Percentiles rank a stretch among this genome's conserved stretches.
Evolutionary conservation across 2,329 filamentous ascomycete genomes (phyloP).

Genomic region (Dothidotthia symphoricarpi): DNA sequence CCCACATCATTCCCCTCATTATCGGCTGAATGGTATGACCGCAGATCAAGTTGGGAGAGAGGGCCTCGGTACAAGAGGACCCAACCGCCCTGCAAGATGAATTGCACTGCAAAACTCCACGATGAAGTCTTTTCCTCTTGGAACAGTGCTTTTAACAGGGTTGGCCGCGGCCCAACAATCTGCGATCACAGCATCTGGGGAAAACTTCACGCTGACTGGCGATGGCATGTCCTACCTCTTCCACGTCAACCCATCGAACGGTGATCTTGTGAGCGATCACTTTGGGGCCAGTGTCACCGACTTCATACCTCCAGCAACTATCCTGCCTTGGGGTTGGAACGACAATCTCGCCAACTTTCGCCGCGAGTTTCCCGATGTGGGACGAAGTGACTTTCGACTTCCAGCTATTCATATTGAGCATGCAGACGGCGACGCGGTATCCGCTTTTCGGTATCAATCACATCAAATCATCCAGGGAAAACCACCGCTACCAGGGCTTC

Average conservation of each 20-base stretch:
- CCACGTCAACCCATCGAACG: slow-evolving; percentile 57
- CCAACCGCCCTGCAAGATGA: too few species aligned
- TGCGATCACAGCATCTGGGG: slow-evolving; percentile 56
- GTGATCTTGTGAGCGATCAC: slow-evolving; percentile 61
- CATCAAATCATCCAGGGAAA: slow-evolving; percentile 59
- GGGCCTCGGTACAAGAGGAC: too few species aligned
- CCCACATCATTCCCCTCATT: too few species aligned
- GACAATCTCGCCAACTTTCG: slow-evolving; percentile 52
- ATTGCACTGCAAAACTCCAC: too few species aligned
- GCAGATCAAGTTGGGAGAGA: too few species aligned
- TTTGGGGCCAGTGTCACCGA: slow-evolving; percentile 59
- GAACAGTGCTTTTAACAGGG: too few species aligned
- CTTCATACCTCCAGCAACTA: slow-evolving; percentile 47
- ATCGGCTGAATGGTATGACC: too few species aligned
- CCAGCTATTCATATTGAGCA: slow-evolving; percentile 63
- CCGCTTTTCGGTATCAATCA: slow-evolving; percentile 58
- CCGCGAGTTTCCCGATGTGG: slow-evolving; percentile 64
- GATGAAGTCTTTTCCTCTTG: too few species aligned
- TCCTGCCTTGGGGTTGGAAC: slow-evolving; percentile 54
- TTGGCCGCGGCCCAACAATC: slow-evolving; percentile 19
- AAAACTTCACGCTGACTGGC: slow-evolving; percentile 58
- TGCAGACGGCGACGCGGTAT: slow-evolving; percentile 58
- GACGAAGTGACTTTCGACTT: slow-evolving; percentile 61
- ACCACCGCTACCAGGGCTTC: slow-evolving; percentile 56
- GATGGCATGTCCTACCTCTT: slow-evolving; percentile 61